These are phyloP conservation scores for Skeletonema costatum DNA, from an alignment of 108 stramenopile genomes.

Conservation along the genomic window DNA sequence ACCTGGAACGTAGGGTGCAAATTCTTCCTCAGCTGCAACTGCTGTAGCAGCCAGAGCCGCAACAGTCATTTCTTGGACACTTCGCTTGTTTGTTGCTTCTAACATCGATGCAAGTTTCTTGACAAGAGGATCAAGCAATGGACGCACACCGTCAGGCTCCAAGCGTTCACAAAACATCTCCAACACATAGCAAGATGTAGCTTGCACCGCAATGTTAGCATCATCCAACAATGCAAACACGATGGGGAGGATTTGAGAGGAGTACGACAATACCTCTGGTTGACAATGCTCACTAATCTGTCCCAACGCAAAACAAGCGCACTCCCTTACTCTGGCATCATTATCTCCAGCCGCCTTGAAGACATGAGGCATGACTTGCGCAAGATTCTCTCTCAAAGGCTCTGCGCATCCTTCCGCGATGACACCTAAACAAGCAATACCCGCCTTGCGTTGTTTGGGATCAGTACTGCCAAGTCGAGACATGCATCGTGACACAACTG, in stretches of 20 bases:
- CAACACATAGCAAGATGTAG: conserved; percentile 95
- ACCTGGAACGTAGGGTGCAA: conserved; percentile 92
- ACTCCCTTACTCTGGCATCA: conserved; percentile 92
- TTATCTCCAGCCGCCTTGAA: conserved; percentile 81
- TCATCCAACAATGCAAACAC: conserved; percentile 94
- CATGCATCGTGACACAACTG: conserved; percentile 85
- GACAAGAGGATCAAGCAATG: conserved; percentile 90
- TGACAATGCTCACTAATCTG: conserved; percentile 98
- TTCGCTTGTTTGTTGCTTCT: conserved; percentile 87
- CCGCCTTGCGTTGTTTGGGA: conserved; percentile 91
- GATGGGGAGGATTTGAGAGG: conserved; percentile 91
- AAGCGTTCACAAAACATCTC: conserved; percentile 99
- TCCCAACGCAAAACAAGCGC: conserved; percentile 96
- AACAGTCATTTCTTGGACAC: conserved; percentile 97
- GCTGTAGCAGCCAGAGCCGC: conserved; percentile 97
- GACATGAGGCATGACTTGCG: conserved; percentile 82
- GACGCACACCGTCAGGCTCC: conserved; percentile 92
- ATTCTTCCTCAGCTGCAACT: conserved; percentile 95
- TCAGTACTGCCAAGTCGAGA: conserved; percentile 73
- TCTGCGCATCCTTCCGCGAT: conserved; percentile 95
- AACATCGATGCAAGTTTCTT: conserved; percentile 90
- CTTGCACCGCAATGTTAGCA: conserved; percentile 84
- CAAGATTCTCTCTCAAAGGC: conserved; percentile 77
- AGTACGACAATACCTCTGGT: conserved; percentile 93
- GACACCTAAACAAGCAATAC: conserved; percentile 94